Conservation (phyloP, 352 stramenopile genomes). For the Globisporangium echinulatum region DNA sequence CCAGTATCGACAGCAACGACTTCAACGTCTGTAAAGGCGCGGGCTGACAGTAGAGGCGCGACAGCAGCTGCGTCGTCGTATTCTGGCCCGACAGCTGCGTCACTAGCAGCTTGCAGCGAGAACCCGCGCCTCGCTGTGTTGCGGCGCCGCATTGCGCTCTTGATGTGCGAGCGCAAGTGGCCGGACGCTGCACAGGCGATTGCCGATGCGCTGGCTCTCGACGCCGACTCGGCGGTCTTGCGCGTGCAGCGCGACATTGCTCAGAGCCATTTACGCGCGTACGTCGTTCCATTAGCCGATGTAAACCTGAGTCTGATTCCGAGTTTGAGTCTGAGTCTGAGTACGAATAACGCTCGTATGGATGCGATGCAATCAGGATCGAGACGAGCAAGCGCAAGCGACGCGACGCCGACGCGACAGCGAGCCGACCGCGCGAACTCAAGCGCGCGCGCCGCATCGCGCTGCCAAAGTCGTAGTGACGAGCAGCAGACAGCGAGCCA, state of each 20-base stretch:
- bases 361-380: neutral
- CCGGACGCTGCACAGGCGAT: conserved; percentile 1
- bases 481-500: too few species aligned
- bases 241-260: neutral
- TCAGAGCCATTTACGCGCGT: neutral
- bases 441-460: neutral
- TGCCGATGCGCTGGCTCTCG: neutral
- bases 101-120: neutral
- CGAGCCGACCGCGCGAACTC: neutral
- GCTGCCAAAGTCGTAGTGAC: too few species aligned
- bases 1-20: neutral
- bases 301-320: too few species aligned
- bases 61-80: too few species aligned
- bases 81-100: too few species aligned
- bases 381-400: neutral
- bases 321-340: too few species aligned
- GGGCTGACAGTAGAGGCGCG: too few species aligned
- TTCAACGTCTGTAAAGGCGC: too few species aligned
- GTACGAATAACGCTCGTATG: neutral
- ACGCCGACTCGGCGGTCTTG: neutral
- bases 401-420: neutral
- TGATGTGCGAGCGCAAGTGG: neutral
- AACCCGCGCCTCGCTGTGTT: neutral
- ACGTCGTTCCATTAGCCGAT: neutral
- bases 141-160: neutral